Base-by-base conservation (phyloP, 2,329 filamentous ascomycete genomes). In the Epichloe gansuensis region DNA sequence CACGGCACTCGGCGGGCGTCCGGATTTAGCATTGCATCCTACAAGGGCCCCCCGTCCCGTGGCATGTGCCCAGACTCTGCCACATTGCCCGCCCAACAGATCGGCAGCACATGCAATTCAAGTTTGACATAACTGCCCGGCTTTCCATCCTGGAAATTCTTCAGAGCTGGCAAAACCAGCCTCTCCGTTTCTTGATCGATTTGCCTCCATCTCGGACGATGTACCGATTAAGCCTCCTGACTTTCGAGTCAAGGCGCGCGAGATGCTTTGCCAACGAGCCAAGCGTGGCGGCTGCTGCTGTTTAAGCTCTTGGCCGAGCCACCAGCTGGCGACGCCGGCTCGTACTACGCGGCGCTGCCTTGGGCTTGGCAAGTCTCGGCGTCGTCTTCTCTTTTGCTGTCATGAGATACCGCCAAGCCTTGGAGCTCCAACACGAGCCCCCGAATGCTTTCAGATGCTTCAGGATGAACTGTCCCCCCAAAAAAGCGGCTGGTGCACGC, bases 361-460 rank as follows among this genome's bases (percentile, higher is more conserved):
- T 49, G 51, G 56, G 49, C 56, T 58, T 58, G 56, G 56, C 56
- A 51, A 51, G 56, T 54, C 56, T 58, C 52, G 56, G 56, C 55
- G 51, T 55, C 50, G 51, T 49, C 48, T 47, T 51, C 45, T 40
- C 49, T 46, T 44, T 53, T 45, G 53, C 47, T 46, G 34, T 49
- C 38, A 46, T 39, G 51, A 45, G 51, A 53, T 47, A 50, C 51
- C 50, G 56, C 56, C 56, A 58, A 58, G 56, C 53, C 56, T 52
- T 46, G 51, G 27, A 52, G 50, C 44, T 56, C 51, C 53, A 54
- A 48, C 34, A 42, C 53, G 12, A 44, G 51, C 47, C 34, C 31
- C 47, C 34, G 25, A 44, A 4, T 42, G 21, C 42, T 23, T 35
- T 38, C 47, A 27, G 45, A 50, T 38, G 49, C 49, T 39, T 17